Evolutionary conservation across 2,329 filamentous ascomycete species (phyloP).

Genomic region (Botryotinia narcissicola): DNA sequence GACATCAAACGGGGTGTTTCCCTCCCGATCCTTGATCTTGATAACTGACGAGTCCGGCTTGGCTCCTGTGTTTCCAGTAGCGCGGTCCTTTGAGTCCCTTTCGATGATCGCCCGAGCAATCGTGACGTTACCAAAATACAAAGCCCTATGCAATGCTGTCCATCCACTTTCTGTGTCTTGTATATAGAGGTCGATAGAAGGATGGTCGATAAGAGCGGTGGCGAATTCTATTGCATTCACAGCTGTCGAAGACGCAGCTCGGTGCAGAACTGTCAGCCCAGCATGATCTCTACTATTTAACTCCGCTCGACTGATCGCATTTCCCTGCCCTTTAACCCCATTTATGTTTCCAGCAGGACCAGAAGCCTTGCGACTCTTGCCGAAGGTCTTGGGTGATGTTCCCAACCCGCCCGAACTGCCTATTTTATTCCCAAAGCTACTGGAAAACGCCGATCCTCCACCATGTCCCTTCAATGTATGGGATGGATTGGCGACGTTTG

Average conservation of each 20-base stretch:
- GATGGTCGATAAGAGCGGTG: conserved; percentile 74
- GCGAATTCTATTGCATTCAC: conserved; percentile 72
- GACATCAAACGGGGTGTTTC: conserved; percentile 90
- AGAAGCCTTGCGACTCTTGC: conserved; percentile 54
- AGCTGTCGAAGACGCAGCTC: conserved; percentile 74
- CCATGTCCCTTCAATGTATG: conserved; percentile 55
- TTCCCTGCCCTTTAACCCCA: conserved; percentile 46
- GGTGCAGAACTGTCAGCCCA: conserved; percentile 80
- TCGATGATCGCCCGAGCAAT: conserved; percentile 80
- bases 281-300: conserved; percentile 81
- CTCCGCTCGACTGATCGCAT: conserved; percentile 56
- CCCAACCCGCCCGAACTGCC: conserved; percentile 36
- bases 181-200: conserved; percentile 77
- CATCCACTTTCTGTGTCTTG: conserved; percentile 92
- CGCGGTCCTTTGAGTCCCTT: conserved; percentile 57
- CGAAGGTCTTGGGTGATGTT: conserved; percentile 50
- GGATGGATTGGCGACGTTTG: conserved; percentile 58
- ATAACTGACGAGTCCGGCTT: conserved; percentile 69
- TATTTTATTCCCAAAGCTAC: conserved; percentile 43
- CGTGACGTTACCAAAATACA: conserved; percentile 86
- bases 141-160: conserved; percentile 87
- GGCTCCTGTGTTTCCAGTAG: conserved; percentile 50
- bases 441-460: conserved; percentile 40
- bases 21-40: conserved; percentile 93
- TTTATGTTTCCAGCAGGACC: conserved; percentile 47